Percentiles rank a stretch among this genome's conserved stretches.
These are phyloP conservation scores for Russula virescens DNA, from an alignment of 768 basidiomycete genomes.

Conservation along the genomic window DNA sequence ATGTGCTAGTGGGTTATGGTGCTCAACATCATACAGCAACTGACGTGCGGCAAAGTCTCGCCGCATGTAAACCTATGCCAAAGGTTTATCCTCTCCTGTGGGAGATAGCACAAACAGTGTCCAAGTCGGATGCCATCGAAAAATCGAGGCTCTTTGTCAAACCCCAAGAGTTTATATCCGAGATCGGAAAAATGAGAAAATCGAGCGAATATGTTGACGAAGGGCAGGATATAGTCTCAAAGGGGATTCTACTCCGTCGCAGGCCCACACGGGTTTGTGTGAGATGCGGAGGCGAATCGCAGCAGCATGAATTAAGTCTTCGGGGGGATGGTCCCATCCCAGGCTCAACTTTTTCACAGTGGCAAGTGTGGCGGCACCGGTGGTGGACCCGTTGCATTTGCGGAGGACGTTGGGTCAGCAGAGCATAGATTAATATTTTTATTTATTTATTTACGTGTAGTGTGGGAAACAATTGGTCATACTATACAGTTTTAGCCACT, in stretches of 20 bases:
- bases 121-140: slow-evolving; percentile 46
- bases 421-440: not conserved
- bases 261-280: slow-evolving; percentile 43
- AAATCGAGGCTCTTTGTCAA: slow-evolving; percentile 69
- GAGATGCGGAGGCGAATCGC: slow-evolving; percentile 57
- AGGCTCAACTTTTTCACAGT: slow-evolving; percentile 33
- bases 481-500: slow-evolving; percentile 41
- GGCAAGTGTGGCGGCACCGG: slow-evolving; percentile 61
- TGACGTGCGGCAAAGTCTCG: slow-evolving; percentile 47
- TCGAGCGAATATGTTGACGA: slow-evolving; percentile 35
- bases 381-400: slow-evolving; percentile 63
- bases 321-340: slow-evolving; percentile 26
- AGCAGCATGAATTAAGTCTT: slow-evolving; percentile 30
- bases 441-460: not conserved
- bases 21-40: slow-evolving; percentile 38
- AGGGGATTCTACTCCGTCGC: slow-evolving; percentile 43
- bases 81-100: slow-evolving; percentile 40
- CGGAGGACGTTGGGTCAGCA: slow-evolving; percentile 53
- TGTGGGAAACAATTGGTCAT: slow-evolving; percentile 31
- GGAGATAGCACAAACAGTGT: slow-evolving; percentile 43
- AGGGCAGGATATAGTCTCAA: slow-evolving; percentile 58
- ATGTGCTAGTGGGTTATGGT: not conserved
- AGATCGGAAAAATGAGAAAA: slow-evolving; percentile 41
- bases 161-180: slow-evolving; percentile 63
- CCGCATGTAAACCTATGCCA: slow-evolving; percentile 52